phyloP scores from a whole-genome alignment of 2,329 filamentous ascomycete genomes.

The Exserohilum rostratum region DNA sequence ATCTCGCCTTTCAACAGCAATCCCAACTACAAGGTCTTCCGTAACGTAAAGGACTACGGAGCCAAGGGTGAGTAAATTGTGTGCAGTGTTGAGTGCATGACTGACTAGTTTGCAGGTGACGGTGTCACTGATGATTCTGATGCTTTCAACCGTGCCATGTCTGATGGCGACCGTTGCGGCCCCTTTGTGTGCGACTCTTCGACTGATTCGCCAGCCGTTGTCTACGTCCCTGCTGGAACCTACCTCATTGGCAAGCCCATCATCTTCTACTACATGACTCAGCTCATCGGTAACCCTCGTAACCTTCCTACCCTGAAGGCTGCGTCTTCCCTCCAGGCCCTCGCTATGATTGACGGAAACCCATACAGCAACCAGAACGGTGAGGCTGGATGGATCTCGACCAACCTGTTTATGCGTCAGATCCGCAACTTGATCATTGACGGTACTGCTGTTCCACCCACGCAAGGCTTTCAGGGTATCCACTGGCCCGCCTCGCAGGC shows the following conservation, averaged over 20 bases:
- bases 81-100: background rate
- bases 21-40: constrained; percentile 50
- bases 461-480: constrained; percentile 54
- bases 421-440: constrained; percentile 71
- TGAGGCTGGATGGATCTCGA: constrained; percentile 55
- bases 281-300: constrained; percentile 66
- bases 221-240: constrained; percentile 65
- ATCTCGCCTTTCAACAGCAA: constrained; percentile 49
- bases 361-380: constrained; percentile 50
- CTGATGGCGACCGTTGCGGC: constrained; percentile 51
- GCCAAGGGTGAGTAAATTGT: constrained; percentile 44
- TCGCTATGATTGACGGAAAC: constrained; percentile 66
- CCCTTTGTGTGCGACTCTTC: constrained; percentile 53
- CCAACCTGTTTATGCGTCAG: constrained; percentile 69
- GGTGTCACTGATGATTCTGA: constrained; percentile 56
- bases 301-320: constrained; percentile 63
- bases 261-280: constrained; percentile 68
- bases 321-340: constrained; percentile 57
- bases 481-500: constrained; percentile 57
- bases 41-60: constrained; percentile 54
- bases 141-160: constrained; percentile 60
- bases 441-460: constrained; percentile 56
- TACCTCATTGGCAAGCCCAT: constrained; percentile 60
- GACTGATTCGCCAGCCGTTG: constrained; percentile 61
- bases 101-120: constrained; percentile 38